Conservation (phyloP, 2,329 filamentous ascomycete species). For the Xylaria sp. region DNA sequence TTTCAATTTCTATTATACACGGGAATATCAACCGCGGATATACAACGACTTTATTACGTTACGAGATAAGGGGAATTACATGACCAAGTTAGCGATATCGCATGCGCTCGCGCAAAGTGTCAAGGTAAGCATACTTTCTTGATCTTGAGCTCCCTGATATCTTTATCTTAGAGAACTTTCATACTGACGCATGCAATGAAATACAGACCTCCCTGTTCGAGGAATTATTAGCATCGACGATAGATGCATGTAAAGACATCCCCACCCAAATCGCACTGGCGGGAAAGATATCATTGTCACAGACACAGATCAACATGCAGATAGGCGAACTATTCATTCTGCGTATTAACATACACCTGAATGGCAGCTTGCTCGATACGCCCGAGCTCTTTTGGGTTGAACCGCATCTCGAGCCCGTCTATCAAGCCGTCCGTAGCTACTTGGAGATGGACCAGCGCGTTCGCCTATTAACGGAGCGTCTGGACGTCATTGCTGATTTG, state of each 20-base stretch:
- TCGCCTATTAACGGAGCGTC: conserved; percentile 81
- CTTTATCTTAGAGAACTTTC: background rate
- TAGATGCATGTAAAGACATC: conserved; percentile 90
- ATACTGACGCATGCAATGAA: background rate
- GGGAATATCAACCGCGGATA: conserved; percentile 96
- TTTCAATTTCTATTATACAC: conserved; percentile 99
- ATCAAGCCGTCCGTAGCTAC: conserved; percentile 93
- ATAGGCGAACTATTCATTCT: conserved; percentile 98
- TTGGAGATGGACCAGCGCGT: conserved; percentile 98
- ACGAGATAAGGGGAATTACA: conserved; percentile 93
- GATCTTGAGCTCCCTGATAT: background rate
- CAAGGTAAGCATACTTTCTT: conserved; percentile 61
- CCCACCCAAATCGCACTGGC: conserved; percentile 91
- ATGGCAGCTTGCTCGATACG: conserved; percentile 94
- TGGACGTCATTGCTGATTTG: conserved; percentile 93
- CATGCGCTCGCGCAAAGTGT: conserved; percentile 95
- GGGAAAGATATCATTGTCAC: conserved; percentile 86
- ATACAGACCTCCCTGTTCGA: conserved; percentile 88
- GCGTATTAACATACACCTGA: conserved; percentile 96
- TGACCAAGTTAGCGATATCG: conserved; percentile 96
- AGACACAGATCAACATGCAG: conserved; percentile 97
- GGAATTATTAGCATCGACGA: conserved; percentile 91
- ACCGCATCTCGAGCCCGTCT: conserved; percentile 93
- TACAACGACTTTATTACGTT: conserved; percentile 99
- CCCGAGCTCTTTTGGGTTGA: conserved; percentile 99